Evolutionary conservation across 176 grass and related monocot species (phyloP).

Genomic region (Ampelocalamus luodianensis): DNA sequence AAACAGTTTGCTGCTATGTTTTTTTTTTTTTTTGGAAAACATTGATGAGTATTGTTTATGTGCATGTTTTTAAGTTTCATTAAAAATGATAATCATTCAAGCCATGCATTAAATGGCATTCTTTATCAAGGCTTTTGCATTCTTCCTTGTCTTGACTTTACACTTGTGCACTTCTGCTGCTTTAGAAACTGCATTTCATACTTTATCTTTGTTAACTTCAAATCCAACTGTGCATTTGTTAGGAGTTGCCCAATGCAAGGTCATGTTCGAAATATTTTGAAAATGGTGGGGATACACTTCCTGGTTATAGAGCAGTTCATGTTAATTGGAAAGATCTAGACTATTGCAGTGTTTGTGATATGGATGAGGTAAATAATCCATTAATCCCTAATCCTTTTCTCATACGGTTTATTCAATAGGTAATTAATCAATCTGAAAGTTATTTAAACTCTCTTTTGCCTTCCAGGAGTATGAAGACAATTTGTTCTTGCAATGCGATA

Average conservation of each 20-base stretch:
- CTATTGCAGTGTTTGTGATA: conserved; percentile 94
- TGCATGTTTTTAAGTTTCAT: conserved; percentile 32
- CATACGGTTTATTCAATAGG: conserved; percentile 6
- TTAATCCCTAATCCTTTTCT: conserved; percentile 19
- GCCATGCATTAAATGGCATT: conserved; percentile 20
- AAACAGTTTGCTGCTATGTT: background rate
- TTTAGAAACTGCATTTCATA: conserved; percentile 24
- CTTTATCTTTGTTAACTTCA: conserved; percentile 36
- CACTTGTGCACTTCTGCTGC: background rate
- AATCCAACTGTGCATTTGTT: conserved; percentile 45
- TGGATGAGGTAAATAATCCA: conserved; percentile 85
- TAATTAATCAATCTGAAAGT: conserved; percentile 41
- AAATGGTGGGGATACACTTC: conserved; percentile 64
- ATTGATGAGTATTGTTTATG: conserved; percentile 4
- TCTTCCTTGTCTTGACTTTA: conserved; percentile 16
- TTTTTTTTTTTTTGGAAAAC: background rate
- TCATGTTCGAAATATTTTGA: conserved; percentile 93
- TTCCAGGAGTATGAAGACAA: conserved; percentile 98
- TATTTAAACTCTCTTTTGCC: conserved; percentile 43
- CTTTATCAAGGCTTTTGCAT: conserved; percentile 5
- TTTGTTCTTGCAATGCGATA: conserved; percentile 97
- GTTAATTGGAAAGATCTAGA: conserved; percentile 99
- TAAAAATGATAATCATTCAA: conserved; percentile 9
- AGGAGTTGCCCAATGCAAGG: conserved; percentile 96
- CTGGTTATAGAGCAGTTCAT: conserved; percentile 93